Percentiles rank a stretch among this genome's conserved stretches.
phyloP scores from a whole-genome alignment of 371 early-diverging fungal species.

The Mucor circinelloides region DNA sequence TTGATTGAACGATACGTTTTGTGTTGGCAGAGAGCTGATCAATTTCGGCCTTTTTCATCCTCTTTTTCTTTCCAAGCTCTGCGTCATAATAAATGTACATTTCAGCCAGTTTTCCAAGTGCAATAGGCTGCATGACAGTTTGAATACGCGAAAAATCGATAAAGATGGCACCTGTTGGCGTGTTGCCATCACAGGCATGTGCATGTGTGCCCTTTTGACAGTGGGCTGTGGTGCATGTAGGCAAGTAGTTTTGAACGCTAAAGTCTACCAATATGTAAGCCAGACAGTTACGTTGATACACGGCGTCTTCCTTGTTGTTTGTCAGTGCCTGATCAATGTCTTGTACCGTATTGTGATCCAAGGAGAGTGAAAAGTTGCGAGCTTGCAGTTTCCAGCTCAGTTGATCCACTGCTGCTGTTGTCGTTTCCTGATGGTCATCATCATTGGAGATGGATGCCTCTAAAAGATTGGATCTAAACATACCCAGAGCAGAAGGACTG shows the following conservation, averaged over 20 bases:
- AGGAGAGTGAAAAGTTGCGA: slow-evolving; percentile 57
- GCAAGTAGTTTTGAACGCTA: slow-evolving; percentile 57
- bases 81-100: slow-evolving; percentile 70
- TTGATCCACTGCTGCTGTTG: not conserved
- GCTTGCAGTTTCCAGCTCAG: slow-evolving; percentile 62
- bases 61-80: slow-evolving; percentile 67
- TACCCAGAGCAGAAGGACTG: slow-evolving; percentile 65
- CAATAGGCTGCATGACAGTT: slow-evolving; percentile 79
- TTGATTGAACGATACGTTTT: slow-evolving; percentile 63
- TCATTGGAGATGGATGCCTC: slow-evolving; percentile 63
- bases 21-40: slow-evolving; percentile 68
- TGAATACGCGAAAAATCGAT: slow-evolving; percentile 65
- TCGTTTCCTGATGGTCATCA: slow-evolving; percentile 7
- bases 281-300: slow-evolving; percentile 56
- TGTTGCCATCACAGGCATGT: slow-evolving; percentile 11
- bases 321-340: slow-evolving; percentile 8
- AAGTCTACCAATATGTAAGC: slow-evolving; percentile 75
- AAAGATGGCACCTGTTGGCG: slow-evolving; percentile 49
- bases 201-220: slow-evolving; percentile 16
- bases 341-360: slow-evolving; percentile 57
- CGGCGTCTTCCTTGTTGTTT: not conserved
- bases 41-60: slow-evolving; percentile 57
- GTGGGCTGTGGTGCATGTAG: not conserved
- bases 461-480: slow-evolving; percentile 70
- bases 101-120: slow-evolving; percentile 71